Conservation (phyloP, 176 grass and related monocot genomes). For the Bromus sterilis region DNA sequence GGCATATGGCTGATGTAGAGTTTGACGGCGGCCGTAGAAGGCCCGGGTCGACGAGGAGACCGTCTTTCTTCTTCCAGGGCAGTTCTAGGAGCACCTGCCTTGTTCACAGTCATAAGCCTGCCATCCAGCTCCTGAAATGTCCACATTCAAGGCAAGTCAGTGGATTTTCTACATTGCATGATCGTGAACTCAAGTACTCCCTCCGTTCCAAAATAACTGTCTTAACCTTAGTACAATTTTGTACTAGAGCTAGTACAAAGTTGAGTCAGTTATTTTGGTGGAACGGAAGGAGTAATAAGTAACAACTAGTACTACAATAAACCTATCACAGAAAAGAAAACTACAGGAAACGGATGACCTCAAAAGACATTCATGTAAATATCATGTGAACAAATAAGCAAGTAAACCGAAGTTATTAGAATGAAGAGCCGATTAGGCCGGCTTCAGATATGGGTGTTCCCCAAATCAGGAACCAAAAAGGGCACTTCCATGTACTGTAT, state of each 20-base stretch:
- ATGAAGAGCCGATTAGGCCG: background rate
- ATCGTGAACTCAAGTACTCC: too few relatives aligned
- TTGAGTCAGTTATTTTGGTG: too few relatives aligned
- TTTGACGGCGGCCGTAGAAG: background rate
- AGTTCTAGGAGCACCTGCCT: conserved; percentile 54
- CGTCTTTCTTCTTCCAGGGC: conserved; percentile 36
- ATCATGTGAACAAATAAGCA: background rate
- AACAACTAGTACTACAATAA: too few relatives aligned
- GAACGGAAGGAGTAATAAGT: background rate
- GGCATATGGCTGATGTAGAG: background rate
- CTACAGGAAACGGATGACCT: background rate
- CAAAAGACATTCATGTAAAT: background rate
- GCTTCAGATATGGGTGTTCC: background rate
- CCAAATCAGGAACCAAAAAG: background rate
- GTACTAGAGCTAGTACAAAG: too few relatives aligned
- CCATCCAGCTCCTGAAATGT: conserved; percentile 54
- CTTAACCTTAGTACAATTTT: too few relatives aligned
- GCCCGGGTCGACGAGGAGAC: conserved; percentile 7
- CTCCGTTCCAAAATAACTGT: too few relatives aligned
- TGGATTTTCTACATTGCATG: background rate
- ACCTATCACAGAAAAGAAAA: too few relatives aligned
- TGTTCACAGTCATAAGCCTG: conserved; percentile 70
- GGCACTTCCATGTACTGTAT: background rate
- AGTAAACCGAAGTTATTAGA: background rate
- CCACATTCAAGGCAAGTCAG: background rate